Evolutionary conservation across 2,329 filamentous ascomycete species (phyloP).

Genomic region (Gaeumannomyces sp.): DNA sequence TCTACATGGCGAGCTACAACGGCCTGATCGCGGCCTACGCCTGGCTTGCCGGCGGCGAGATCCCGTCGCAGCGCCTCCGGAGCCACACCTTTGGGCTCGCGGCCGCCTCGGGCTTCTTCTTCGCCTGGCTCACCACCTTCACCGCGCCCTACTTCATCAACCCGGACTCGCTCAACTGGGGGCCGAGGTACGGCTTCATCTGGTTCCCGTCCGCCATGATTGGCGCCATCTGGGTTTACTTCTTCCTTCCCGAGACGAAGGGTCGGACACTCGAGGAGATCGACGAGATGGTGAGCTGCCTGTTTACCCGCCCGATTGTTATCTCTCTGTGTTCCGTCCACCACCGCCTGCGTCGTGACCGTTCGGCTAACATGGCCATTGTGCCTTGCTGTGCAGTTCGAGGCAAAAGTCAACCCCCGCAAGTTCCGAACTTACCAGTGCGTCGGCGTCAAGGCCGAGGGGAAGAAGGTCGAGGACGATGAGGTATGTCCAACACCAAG

Average conservation of each 20-base stretch:
- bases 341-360: not conserved
- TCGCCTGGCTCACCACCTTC: slow-evolving; percentile 32
- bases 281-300: slow-evolving; percentile 29
- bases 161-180: slow-evolving; percentile 31
- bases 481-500: not conserved
- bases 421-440: slow-evolving; percentile 6
- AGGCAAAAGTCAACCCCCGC: not conserved
- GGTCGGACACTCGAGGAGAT: slow-evolving; percentile 43
- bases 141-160: slow-evolving; percentile 38
- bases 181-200: slow-evolving; percentile 30
- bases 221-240: slow-evolving; percentile 32
- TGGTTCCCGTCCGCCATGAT: slow-evolving; percentile 33
- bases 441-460: slow-evolving; percentile 8
- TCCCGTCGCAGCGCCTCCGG: slow-evolving; percentile 32
- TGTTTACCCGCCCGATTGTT: not conserved
- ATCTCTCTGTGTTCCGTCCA: not conserved
- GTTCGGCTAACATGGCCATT: not conserved
- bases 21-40: slow-evolving; percentile 25
- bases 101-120: slow-evolving; percentile 32
- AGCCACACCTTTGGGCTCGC: slow-evolving; percentile 32
- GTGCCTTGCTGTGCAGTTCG: not conserved
- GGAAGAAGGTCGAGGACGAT: slow-evolving; percentile 1
- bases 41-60: slow-evolving; percentile 33
- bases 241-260: slow-evolving; percentile 40
- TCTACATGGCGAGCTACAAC: slow-evolving; percentile 45